Percentiles rank a stretch among this genome's conserved stretches.
phyloP scores from a whole-genome alignment of 1,139 yeast genomes.

The Debaryomyces psychrophilus region DNA sequence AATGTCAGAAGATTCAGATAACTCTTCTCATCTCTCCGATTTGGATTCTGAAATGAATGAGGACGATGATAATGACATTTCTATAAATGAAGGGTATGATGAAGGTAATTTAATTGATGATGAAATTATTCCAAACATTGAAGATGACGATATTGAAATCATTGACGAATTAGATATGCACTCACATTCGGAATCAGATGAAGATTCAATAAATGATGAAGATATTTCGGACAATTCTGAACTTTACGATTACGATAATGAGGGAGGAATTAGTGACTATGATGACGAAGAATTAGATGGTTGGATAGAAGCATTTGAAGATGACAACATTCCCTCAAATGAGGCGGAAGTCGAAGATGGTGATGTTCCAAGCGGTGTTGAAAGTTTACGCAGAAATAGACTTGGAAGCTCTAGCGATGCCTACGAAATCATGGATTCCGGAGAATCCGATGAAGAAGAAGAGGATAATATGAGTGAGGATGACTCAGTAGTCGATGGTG shows the following conservation, averaged over 20 bases:
- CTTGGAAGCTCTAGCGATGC: constrained; percentile 10
- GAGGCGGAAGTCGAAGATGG: constrained; percentile 18
- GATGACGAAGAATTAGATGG: constrained; percentile 48
- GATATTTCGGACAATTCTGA: constrained; percentile 39
- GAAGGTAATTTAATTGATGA: constrained; percentile 26
- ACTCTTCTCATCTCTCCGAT: constrained; percentile 30
- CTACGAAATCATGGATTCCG: constrained; percentile 8
- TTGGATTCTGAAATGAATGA: constrained; percentile 22
- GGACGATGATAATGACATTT: constrained; percentile 29
- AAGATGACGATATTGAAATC: constrained; percentile 26
- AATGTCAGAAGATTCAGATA: constrained; percentile 29
- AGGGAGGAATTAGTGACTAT: constrained; percentile 34
- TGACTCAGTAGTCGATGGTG: constrained; percentile 28
- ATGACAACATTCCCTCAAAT: constrained; percentile 22
- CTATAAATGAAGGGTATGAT: constrained; percentile 30
- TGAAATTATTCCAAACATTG: constrained; percentile 21
- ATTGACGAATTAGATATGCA: constrained; percentile 26
- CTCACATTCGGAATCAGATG: constrained; percentile 25
- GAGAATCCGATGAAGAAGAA: constrained; percentile 20
- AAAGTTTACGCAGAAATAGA: constrained; percentile 10
- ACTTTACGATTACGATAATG: constrained; percentile 34
- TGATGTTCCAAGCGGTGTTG: constrained; percentile 13
- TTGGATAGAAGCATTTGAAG: constrained; percentile 49
- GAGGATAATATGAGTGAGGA: constrained; percentile 27
- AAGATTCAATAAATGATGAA: constrained; percentile 26